phyloP scores from a whole-genome alignment of 208 protist genomes.

The Trypanosoma congolense region DNA sequence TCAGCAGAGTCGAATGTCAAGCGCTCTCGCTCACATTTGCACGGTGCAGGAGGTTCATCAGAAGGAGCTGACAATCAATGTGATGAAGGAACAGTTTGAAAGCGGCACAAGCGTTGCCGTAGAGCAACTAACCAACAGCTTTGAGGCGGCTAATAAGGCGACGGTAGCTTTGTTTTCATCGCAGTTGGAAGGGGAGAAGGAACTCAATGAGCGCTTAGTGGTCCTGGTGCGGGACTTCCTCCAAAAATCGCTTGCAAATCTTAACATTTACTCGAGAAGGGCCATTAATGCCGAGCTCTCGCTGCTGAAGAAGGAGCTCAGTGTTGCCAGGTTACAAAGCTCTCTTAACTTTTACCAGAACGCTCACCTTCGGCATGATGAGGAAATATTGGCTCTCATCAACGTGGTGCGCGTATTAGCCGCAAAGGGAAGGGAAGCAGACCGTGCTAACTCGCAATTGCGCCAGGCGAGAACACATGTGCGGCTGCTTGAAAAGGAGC shows the following conservation, averaged over 20 bases:
- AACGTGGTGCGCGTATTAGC: conserved; percentile 57
- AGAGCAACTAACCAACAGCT: conserved; percentile 1
- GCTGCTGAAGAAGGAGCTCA: conserved; percentile 32
- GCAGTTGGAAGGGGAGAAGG: conserved; percentile 30
- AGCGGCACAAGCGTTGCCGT: conserved; percentile 17
- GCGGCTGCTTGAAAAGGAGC: conserved; percentile 54
- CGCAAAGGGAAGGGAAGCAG: conserved; percentile 35
- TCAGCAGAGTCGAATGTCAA: conserved; percentile 4
- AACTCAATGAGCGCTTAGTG: conserved; percentile 37
- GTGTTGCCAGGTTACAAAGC: conserved; percentile 45
- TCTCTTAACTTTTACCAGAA: conserved; percentile 40
- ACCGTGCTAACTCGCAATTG: conserved; percentile 32
- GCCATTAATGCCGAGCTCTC: conserved; percentile 43
- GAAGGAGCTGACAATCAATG: not conserved
- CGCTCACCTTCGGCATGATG: conserved; percentile 29
- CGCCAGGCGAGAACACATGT: conserved; percentile 50
- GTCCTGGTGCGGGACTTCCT: conserved; percentile 37
- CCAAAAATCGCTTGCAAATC: conserved; percentile 16
- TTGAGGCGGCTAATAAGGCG: conserved; percentile 3
- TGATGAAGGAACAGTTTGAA: conserved; percentile 23
- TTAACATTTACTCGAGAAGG: conserved; percentile 26
- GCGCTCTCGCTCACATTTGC: conserved; percentile 4
- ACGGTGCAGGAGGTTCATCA: conserved; percentile 1
- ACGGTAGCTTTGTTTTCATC: conserved; percentile 18
- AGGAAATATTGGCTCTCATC: conserved; percentile 62